Evolutionary conservation across 2,329 filamentous ascomycete genomes (phyloP), one percentile per base, ranked within the genome.

Genomic region (Microsporum ferrugineum): DNA sequence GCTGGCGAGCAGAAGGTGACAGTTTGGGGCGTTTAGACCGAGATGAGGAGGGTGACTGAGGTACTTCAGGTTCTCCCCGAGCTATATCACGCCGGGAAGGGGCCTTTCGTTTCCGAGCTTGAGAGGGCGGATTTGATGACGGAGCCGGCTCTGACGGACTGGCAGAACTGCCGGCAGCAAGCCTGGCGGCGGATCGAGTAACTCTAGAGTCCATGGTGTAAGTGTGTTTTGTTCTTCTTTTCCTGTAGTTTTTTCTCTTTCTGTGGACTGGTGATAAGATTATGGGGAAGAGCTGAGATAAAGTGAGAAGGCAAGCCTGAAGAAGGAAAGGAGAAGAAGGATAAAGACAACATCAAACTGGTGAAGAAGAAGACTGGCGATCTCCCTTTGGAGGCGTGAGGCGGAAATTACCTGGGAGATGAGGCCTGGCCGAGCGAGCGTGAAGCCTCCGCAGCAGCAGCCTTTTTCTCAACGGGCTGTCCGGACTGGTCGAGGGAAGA

Each of bases 161-260:
- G 66, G 73, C 72, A 71, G 80, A 81, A 29, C 17, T 57, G 31
- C 12, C 34, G 39, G 23, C 39, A 31, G 55, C 55, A 29, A 43
- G 27, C 17, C 55, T 57, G 77, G 89, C 88, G 76, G 91, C 88
- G 71, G 91, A 94, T 81, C 92, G 90, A 82, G 92, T 96, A 71
- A 94, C 86, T 89, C 91, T 96, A 84, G 86, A 80, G 84, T 89
- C 89, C 91, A 96, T 96, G 86, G 39, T n/a, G n/a, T 43, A 6
- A 92, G 89, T 87, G 80, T 67, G 66, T 69, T 71, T 72, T 58
- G 55, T 45, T 12, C 14, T 45, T 23, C 17, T 23, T 23, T 23
- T 23, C 17, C 17, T 23, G 17, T 23, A 23, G 17, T 23, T 23
- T 23, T 23, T 23, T 23, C 17, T 23, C 17, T 23, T 23, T 23